Percentiles rank a stretch among this genome's conserved stretches.
Conservation (phyloP, 2,329 filamentous ascomycete genomes). For the Xylariaceae sp. region DNA sequence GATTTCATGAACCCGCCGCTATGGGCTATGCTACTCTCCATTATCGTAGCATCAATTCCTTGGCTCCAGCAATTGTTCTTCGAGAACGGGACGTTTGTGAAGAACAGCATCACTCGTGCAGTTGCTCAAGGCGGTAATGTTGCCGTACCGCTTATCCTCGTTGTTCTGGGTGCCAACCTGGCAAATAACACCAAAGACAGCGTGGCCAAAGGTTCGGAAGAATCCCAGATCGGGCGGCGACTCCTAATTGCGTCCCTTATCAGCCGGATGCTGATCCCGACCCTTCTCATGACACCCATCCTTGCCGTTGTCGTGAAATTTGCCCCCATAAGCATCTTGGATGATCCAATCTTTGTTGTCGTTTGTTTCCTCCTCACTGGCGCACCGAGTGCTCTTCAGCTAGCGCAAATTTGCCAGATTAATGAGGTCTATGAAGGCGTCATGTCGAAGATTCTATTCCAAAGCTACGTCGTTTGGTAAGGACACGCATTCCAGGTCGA, state of each 20-base stretch:
- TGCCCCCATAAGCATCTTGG: constrained; percentile 86
- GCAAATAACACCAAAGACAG: constrained; percentile 82
- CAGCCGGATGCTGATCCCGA: constrained; percentile 88
- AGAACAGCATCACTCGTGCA: constrained; percentile 88
- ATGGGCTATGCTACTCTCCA: constrained; percentile 93
- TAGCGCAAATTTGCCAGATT: constrained; percentile 98
- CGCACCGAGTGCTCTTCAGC: constrained; percentile 85
- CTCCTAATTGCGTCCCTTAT: constrained; percentile 82
- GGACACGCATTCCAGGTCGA: constrained; percentile 31
- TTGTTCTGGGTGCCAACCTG: constrained; percentile 91
- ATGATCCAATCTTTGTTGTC: constrained; percentile 96
- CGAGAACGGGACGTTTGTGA: constrained; percentile 79
- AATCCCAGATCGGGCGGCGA: constrained; percentile 64
- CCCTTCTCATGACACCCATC: constrained; percentile 85
- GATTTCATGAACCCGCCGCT: constrained; percentile 98
- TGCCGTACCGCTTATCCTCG: constrained; percentile 89
- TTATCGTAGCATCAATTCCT: constrained; percentile 85
- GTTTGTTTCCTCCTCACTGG: constrained; percentile 96
- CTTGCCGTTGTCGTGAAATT: constrained; percentile 85
- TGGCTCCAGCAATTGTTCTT: constrained; percentile 82
- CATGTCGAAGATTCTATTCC: constrained; percentile 89
- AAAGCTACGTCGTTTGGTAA: constrained; percentile 93
- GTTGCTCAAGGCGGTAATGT: constrained; percentile 82
- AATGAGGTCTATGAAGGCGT: constrained; percentile 94
- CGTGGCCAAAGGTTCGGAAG: constrained; percentile 63